phyloP scores from a whole-genome alignment of 1,139 yeast genomes.

The Hansenula sp. region DNA sequence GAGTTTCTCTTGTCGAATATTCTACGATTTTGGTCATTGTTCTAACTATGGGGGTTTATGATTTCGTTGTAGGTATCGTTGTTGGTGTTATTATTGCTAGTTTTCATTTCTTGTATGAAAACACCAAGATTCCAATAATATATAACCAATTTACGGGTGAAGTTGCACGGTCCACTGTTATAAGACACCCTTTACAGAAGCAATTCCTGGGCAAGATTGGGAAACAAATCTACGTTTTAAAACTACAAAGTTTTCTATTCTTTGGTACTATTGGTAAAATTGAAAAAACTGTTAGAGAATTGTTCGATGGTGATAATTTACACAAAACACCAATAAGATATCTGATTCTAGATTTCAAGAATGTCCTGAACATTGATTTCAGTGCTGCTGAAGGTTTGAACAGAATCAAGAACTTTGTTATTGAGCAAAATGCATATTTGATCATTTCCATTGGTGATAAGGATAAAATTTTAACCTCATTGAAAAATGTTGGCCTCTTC shows the following conservation, averaged over 20 bases:
- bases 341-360: slow-evolving; percentile 78
- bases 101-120: slow-evolving; percentile 85
- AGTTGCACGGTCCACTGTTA: slow-evolving; percentile 87
- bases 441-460: slow-evolving; percentile 78
- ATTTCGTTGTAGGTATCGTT: slow-evolving; percentile 88
- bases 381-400: slow-evolving; percentile 97
- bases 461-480: slow-evolving; percentile 55
- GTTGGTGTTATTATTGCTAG: slow-evolving; percentile 92
- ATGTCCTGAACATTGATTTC: slow-evolving; percentile 80
- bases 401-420: slow-evolving; percentile 74
- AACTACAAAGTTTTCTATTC: slow-evolving; percentile 82
- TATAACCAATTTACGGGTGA: slow-evolving; percentile 82
- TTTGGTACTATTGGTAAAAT: slow-evolving; percentile 95
- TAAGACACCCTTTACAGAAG: slow-evolving; percentile 87
- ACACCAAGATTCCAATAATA: slow-evolving; percentile 80
- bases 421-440: slow-evolving; percentile 66
- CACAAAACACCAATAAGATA: slow-evolving; percentile 49
- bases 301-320: slow-evolving; percentile 55
- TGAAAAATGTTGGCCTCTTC: slow-evolving; percentile 43
- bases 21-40: slow-evolving; percentile 80
- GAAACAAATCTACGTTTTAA: slow-evolving; percentile 82
- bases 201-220: slow-evolving; percentile 85
- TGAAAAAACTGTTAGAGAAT: slow-evolving; percentile 65
- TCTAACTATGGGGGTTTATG: slow-evolving; percentile 91
- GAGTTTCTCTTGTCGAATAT: slow-evolving; percentile 74